These are phyloP conservation scores for Phytomonas serpens DNA, from an alignment of 208 protist genomes.

Conservation along the genomic window DNA sequence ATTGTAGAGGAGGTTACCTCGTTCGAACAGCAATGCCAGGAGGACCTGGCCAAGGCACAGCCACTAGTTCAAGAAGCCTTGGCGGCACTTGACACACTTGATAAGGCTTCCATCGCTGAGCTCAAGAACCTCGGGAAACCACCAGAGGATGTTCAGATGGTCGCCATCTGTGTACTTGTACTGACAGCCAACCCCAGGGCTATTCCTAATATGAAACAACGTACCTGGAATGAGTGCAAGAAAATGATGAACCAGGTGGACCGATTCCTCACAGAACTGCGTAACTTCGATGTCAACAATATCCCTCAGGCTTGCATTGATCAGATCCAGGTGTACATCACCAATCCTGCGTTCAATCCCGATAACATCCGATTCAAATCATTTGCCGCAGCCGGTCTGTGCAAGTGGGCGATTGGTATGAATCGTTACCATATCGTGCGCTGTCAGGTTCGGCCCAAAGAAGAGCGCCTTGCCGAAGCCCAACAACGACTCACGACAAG, in stretches of 20 bases:
- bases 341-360: constrained; percentile 88
- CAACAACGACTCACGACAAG: constrained; percentile 85
- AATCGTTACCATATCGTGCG: constrained; percentile 95
- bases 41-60: constrained; percentile 90
- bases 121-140: constrained; percentile 96
- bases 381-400: constrained; percentile 94
- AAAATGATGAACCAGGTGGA: constrained; percentile 96
- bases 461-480: constrained; percentile 90
- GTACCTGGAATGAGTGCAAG: constrained; percentile 95
- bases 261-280: constrained; percentile 91
- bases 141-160: constrained; percentile 92
- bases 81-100: constrained; percentile 95
- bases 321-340: constrained; percentile 91
- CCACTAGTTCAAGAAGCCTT: constrained; percentile 93
- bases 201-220: constrained; percentile 85
- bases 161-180: constrained; percentile 94
- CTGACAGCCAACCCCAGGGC: constrained; percentile 90
- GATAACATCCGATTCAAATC: constrained; percentile 92
- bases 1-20: constrained; percentile 90
- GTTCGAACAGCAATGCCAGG: constrained; percentile 82
- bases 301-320: constrained; percentile 94
- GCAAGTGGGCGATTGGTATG: constrained; percentile 96
- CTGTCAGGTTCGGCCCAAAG: constrained; percentile 96
- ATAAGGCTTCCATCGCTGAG: constrained; percentile 96
- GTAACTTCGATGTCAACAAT: constrained; percentile 93